Base-by-base conservation (phyloP, 2,329 filamentous ascomycete genomes). In the Grosmannia serpens region DNA sequence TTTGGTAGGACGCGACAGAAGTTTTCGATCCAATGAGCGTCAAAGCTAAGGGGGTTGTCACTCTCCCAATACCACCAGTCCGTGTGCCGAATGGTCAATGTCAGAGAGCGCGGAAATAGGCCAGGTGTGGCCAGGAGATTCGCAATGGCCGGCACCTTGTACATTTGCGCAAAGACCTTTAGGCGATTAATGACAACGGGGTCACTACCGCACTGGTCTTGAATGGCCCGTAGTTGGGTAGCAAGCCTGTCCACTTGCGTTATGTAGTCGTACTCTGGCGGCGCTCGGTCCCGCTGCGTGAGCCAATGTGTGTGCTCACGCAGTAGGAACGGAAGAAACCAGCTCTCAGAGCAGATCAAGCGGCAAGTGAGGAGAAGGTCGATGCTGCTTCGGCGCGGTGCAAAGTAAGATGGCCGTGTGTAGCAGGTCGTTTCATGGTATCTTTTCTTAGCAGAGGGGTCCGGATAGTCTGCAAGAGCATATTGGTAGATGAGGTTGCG, bases 21-120 rank as follows among this genome's bases (percentile, higher is more conserved):
- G 0, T 17, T 44, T 5, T 63, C 31, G n/a, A 77, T 68, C 75
- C 75, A 78, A 0, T 41, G 11, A 1, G 66, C 68, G 1, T 68
- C 63, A 31, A 78, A 70, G 5, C 62, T 59, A 7, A 79, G 65
- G 2, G 67, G 67, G 4, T 63, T 49, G 55, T 76, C 69, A 0
- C 54, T 0, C 62, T 77, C 73, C 75, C 75, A 77, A 22, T 55
- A 66, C 74, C 74, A 78, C 69, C 75, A 79, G 60, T 80, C 77
- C 2, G 75, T 70, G 59, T 80, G 77, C 0, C 77, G 72, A 9
- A 80, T 70, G 0, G 76, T 79, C 13, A 80, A 63, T 0, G 71
- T 75, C 1, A 80, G 55, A 2, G 60, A 63, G 1, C 65, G 67
- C 0, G 75, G 74, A 8, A 64, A 59, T 35, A 77, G 69, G 15